Conservation (phyloP, 1,284 basidiomycete species). For the Puccinia sorghi region DNA sequence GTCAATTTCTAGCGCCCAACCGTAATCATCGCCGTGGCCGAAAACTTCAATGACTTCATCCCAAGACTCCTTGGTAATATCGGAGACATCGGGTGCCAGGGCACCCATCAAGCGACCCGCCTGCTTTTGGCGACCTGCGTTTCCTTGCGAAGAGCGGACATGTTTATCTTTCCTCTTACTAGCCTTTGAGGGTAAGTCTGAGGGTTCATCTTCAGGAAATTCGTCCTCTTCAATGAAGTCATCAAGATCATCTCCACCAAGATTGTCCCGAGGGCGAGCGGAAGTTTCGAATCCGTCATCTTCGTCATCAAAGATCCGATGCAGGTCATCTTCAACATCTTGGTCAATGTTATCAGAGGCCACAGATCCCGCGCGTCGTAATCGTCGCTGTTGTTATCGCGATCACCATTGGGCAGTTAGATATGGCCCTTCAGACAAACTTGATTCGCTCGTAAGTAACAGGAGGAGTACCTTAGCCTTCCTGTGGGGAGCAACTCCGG, state of each 20-base stretch:
- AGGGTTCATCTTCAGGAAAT: slow-evolving; percentile 43
- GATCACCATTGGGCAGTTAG: slow-evolving; percentile 54
- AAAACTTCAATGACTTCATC: slow-evolving; percentile 96
- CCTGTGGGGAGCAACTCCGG: slow-evolving; percentile 64
- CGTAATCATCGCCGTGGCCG: slow-evolving; percentile 94
- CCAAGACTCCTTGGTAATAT: slow-evolving; percentile 71
- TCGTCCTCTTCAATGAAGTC: slow-evolving; percentile 51
- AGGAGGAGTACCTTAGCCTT: slow-evolving; percentile 52
- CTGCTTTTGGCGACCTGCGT: slow-evolving; percentile 68
- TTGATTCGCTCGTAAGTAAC: not conserved
- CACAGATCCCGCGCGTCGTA: slow-evolving; percentile 64
- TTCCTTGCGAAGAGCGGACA: slow-evolving; percentile 62
- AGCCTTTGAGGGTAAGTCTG: slow-evolving; percentile 30
- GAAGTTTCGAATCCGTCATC: slow-evolving; percentile 22
- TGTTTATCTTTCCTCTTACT: slow-evolving; percentile 50
- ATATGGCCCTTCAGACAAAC: not conserved
- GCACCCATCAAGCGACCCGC: slow-evolving; percentile 63
- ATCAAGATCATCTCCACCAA: slow-evolving; percentile 47
- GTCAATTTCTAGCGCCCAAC: slow-evolving; percentile 84
- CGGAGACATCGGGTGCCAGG: slow-evolving; percentile 53
- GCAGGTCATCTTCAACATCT: slow-evolving; percentile 51
- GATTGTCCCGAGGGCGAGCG: slow-evolving; percentile 26
- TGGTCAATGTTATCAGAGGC: slow-evolving; percentile 69
- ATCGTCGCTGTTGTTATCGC: slow-evolving; percentile 61
- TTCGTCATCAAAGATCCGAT: slow-evolving; percentile 49